Base-by-base conservation (phyloP, 179 eudicot species). In the Actinidia polygama region DNA sequence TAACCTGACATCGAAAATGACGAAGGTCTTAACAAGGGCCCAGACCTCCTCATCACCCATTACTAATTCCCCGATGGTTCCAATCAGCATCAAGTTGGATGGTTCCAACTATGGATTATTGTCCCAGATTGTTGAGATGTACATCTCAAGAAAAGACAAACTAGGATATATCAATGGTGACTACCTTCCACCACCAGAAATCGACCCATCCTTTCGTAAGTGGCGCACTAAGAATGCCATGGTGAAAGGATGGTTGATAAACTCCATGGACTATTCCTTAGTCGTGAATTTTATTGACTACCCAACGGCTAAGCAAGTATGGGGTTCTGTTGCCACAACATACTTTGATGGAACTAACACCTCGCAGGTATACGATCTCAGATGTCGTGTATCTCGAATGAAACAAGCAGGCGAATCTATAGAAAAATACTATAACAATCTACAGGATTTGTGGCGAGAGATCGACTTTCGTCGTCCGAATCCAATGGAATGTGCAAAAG, bases 31-130 rank as follows among this genome's bases (percentile, higher is more conserved):
- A 53, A 40, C 74, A 70, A 10, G 24, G 1, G 24, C 23, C 54
- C 53, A 70, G 23, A 70, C 51, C 53, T 70, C 51, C 3, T 46
- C 74, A 14, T 70, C 53, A 16, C 74, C 51, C 53, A 70, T 70
- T 53, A 70, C 74, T 5, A 11, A 70, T 70, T 70, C 74, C 74
- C 54, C 53, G 74, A 70, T 4, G 30, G 68, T 63, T n/a, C 68
- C 30, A 21, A 63, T 63, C 6, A 63, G 36, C 68, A 63, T 63
- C 26, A 63, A 63, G 68, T 63, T 63, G 10, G 68, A 23, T 63
- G 68, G 68, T 63, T 63, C 36, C 1, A 63, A 63, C 36, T 59
- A 59, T 59, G 21, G 0, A 3, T 0, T 59, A 59, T 59, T n/a
- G 64, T 59, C 64, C 24, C 64, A 18, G 64, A 21, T 59, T 59